Percentiles rank a stretch among this genome's conserved stretches.
These are phyloP conservation scores for Sicyos baderoa DNA, from an alignment of 306 rosid species.

Conservation along the genomic window DNA sequence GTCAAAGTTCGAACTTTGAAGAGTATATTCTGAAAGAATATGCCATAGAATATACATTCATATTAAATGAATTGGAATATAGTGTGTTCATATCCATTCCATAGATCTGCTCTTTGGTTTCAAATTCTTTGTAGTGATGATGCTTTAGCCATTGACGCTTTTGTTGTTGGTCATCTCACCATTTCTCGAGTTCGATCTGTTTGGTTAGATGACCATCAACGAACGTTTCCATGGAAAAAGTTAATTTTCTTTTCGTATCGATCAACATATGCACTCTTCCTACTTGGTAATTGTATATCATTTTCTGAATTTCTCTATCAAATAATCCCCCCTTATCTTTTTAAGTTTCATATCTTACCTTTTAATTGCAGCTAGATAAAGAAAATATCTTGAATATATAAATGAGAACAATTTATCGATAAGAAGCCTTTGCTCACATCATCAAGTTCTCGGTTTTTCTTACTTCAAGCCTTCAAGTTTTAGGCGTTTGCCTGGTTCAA, in stretches of 20 bases:
- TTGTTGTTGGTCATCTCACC: slow-evolving; percentile 36
- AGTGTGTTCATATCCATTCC: neutral
- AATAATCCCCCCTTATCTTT: no score
- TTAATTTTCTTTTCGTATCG: neutral
- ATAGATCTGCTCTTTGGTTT: neutral
- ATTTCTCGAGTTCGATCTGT: neutral
- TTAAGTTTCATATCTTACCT: no score
- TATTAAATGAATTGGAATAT: neutral
- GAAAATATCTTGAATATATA: no score
- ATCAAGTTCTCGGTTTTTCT: no score
- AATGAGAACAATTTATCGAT: no score
- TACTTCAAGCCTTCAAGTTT: no score
- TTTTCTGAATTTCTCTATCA: no score
- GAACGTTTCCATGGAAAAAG: slow-evolving; percentile 27
- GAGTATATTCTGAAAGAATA: slow-evolving; percentile 2
- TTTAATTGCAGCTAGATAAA: no score
- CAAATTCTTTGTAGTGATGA: neutral
- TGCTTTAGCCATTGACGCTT: slow-evolving; percentile 23
- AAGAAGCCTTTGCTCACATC: no score
- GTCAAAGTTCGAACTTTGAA: neutral
- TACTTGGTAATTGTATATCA: no score
- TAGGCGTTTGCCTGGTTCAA: no score
- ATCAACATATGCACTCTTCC: neutral
- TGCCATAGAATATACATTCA: neutral
- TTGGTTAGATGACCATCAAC: slow-evolving; percentile 45